Evolutionary conservation across 768 basidiomycete genomes (phyloP), one percentile per base, ranked within the genome.

Genomic region (Leccinum boreale): DNA sequence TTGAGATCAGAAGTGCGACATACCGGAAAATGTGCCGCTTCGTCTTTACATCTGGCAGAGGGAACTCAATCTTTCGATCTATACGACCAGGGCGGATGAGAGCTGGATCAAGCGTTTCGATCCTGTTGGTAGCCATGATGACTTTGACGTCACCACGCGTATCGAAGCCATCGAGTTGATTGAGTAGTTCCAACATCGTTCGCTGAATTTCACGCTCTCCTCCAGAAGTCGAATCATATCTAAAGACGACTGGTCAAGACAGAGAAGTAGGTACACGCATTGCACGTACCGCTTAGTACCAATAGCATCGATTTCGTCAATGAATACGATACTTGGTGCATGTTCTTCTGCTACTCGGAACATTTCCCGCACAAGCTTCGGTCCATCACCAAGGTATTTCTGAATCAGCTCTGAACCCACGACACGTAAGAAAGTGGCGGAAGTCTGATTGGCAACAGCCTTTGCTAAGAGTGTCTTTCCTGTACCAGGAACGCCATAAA

Each of bases 121-220:
- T 99, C 76, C 83, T 87, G 77, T 99, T 99, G 5, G 97, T 99
- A 12, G 97, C 97, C 97, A 98, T 98, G 73, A 99, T 98, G 64
- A 99, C 96, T 75, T 98, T 99, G 58, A 99, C 95, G 70, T 98
- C 97, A n/a, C 96, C 96, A 56, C 95, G 87, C 5, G 94, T 94
- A 70, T 99, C 97, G 73, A 99, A 98, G n/a, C 97, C 97, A 66
- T 99, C 97, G 42, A 99, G 81, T 74, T 99, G 97, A 71, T 99
- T 99, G 52, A 99, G 84, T 50, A 99, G 81, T 72, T 99, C 97
- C 76, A 98, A 81, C 97, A 99, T 98, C 15, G 97, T 99, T 58
- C 97, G 85, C 73, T 99, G 97, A 65, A 99, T 98, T 78, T 99
- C 97, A 62, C 96, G 91, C 76, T 99, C 96, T 61, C 97, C 97